Base-by-base conservation (phyloP, 2,329 filamentous ascomycete genomes). In the Botrytis sinoallii region DNA sequence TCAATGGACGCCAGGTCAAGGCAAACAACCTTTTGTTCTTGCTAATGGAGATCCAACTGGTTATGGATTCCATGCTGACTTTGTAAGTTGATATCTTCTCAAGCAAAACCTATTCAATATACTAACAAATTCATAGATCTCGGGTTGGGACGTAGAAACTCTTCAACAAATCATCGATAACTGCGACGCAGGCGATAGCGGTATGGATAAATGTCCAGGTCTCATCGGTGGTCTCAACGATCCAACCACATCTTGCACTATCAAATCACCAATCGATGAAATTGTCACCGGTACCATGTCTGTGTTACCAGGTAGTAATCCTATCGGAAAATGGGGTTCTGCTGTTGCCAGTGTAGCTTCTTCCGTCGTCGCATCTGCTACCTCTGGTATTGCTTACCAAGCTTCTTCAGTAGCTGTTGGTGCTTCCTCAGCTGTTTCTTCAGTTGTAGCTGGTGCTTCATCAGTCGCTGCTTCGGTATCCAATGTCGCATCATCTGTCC, bases 1-100 rank as follows among this genome's bases (percentile, higher is more conserved):
- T 75, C 83, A 87, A 46, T 84, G 87, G 29, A 93, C 93, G 72
- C 83, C 88, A 76, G 92, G 92, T 73, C 77, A 85, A 88, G 75
- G 81, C 84, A 42, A 85, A 87, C 64, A 88, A 93, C 68, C 89
- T 92, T 97, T 96, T 79, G 86, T 94, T 70, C 84, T 97, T 70
- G 85, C 93, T 72, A 94, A 94, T 78, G 93, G 93, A 74, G 94
- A 97, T 79, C 86, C 88, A 42, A 91, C 91, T 77, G 91, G 93
- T 65, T 93, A 87, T 78, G 90, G 91, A 64, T 93, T 94, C 84
- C 89, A 96, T 81, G 93, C 86, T 65, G 93, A 97, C 80, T 95
- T 95, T 83, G 82, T 84, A 74, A 76, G 76, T 65, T 29, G 14
- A n/a, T 12, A 32, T 46, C 9, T 46, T 8, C 3, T 16, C 48